Percentiles rank a stretch among this genome's conserved stretches.
Conservation (phyloP, 495 filamentous ascomycete species). For the Daldinia decipiens region DNA sequence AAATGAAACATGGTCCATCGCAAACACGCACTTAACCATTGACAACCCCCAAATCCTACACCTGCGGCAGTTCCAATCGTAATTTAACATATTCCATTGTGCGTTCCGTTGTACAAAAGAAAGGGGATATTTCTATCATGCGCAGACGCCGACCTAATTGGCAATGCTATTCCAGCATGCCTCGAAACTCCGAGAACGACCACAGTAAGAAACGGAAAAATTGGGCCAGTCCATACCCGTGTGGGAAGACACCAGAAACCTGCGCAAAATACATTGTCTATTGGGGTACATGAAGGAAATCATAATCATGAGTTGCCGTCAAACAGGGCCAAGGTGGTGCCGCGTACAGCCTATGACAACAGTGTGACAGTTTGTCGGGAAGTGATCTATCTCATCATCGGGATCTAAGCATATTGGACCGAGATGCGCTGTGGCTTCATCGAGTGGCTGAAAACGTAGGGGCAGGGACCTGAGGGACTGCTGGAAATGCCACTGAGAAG, state of each 20-base stretch:
- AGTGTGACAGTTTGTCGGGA: slow-evolving; percentile 40
- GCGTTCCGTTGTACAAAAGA: neutral
- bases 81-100: slow-evolving; percentile 19
- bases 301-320: slow-evolving; percentile 36
- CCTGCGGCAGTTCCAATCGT: slow-evolving; percentile 16
- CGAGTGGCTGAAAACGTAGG: slow-evolving; percentile 38
- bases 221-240: slow-evolving; percentile 14
- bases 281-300: slow-evolving; percentile 40
- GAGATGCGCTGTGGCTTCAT: slow-evolving; percentile 42
- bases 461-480: neutral
- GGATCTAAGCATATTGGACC: slow-evolving; percentile 43
- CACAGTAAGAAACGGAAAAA: slow-evolving; percentile 18
- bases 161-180: slow-evolving; percentile 34
- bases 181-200: slow-evolving; percentile 35
- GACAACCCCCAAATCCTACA: slow-evolving; percentile 23
- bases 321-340: slow-evolving; percentile 27
- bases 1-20: slow-evolving; percentile 35
- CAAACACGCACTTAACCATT: slow-evolving; percentile 26
- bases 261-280: slow-evolving; percentile 36
- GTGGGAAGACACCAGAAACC: slow-evolving; percentile 8
- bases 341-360: slow-evolving; percentile 42
- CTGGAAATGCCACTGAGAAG: slow-evolving; percentile 22
- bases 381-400: slow-evolving; percentile 42
- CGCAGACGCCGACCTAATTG: slow-evolving; percentile 27
- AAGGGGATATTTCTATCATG: slow-evolving; percentile 22